Percentiles rank a stretch among this genome's conserved stretches.
Conservation (phyloP, 179 eudicot genomes). For the Pouteria campechiana region DNA sequence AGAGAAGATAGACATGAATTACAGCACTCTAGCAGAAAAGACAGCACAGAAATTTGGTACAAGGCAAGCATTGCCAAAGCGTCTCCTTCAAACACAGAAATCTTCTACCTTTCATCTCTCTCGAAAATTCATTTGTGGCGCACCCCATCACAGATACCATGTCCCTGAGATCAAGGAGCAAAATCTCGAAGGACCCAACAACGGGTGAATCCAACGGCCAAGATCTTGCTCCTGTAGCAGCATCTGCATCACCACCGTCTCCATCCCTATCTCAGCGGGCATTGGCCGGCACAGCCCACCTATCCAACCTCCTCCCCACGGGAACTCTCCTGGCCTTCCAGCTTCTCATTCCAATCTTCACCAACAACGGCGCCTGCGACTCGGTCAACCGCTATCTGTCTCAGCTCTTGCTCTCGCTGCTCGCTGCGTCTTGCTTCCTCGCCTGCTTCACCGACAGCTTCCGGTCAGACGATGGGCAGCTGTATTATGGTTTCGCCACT, state of each 20-base stretch:
- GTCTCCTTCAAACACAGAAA: too few relatives aligned
- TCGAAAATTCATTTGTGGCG: too few relatives aligned
- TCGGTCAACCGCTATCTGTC: conserved; percentile 41
- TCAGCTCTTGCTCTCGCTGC: conserved; percentile 28
- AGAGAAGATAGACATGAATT: too few relatives aligned
- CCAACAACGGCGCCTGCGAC: conserved; percentile 69
- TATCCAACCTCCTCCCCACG: conserved; percentile 84
- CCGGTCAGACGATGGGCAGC: conserved; percentile 34
- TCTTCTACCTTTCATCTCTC: too few relatives aligned
- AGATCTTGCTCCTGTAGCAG: too few relatives aligned
- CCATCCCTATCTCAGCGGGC: conserved; percentile 26
- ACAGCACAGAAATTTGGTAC: too few relatives aligned
- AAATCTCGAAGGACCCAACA: too few relatives aligned
- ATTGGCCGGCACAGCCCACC: conserved; percentile 44
- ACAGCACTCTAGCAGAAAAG: too few relatives aligned
- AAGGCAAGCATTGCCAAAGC: too few relatives aligned
- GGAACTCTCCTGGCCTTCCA: conserved; percentile 89
- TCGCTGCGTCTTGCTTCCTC: conserved; percentile 54
- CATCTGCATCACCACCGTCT: background rate
- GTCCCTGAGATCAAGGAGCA: too few relatives aligned
- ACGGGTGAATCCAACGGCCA: too few relatives aligned
- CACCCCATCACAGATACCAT: too few relatives aligned
- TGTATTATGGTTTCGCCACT: conserved; percentile 69
- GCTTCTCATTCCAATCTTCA: conserved; percentile 66
- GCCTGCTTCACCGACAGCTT: conserved; percentile 77